Base-by-base conservation (phyloP, 257 asterid genomes). In the Ilex aquifolium region DNA sequence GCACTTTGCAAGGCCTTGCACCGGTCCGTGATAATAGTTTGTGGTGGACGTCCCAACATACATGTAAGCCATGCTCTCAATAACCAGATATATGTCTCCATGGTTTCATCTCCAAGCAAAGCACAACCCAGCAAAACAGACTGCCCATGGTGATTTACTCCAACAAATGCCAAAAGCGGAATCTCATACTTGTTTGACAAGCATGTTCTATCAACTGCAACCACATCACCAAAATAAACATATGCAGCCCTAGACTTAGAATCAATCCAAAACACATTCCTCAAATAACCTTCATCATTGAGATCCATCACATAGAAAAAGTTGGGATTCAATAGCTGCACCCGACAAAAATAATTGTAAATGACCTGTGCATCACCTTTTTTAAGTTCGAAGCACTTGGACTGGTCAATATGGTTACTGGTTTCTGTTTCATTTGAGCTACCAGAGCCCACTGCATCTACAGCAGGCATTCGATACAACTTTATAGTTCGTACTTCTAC, bases 381-480 rank as follows among this genome's bases (percentile, higher is more conserved):
- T 36, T 36, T 50, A 58, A 72, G 69, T 30, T 65, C 73, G 29
- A 77, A 62, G 59, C 36, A 63, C 51, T 63, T 67, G 40, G 65
- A 69, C 31, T 65, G 70, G 49, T 76, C 73, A 65, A 65, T 56
- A 16, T 63, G 71, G 57, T 49, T 66, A 54, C 52, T 50, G 15
- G 14, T n/a, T 12, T 64, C 74, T 48, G 74, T 62, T 59, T 73
- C 82, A 48, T 64, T 69, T 29, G 80, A 68, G 71, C 69, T 66
- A 40, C 76, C 80, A 31, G 72, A 72, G 44, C 76, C 75, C 11
- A 68, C 80, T 2, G 83, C 53, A 58, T 85, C 89, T 68, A 70
- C 75, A 39, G 83, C 90, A 57, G 85, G 65, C 36, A 95, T 69
- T 32, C 92, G 78, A 58, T 80, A 90, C 68, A 87, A 70, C 71